Evolutionary conservation across 768 basidiomycete genomes (phyloP).

Genomic region (Baorangia bicolor): DNA sequence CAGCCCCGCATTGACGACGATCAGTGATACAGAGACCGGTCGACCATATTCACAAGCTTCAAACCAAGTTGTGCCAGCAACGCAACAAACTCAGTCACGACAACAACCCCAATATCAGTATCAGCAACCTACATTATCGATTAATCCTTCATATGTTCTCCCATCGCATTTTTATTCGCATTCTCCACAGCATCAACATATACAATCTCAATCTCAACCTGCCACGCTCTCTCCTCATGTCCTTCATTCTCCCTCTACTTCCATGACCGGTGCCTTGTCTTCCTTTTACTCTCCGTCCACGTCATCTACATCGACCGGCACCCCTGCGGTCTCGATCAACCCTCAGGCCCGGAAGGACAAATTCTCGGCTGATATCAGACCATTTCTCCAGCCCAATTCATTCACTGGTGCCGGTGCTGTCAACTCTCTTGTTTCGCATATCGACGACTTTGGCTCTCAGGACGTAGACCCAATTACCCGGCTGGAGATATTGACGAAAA

Average conservation of each 20-base stretch:
- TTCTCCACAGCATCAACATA: constrained; percentile 28
- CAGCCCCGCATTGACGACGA: constrained; percentile 61
- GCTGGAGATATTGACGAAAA: constrained; percentile 74
- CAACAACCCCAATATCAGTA: constrained; percentile 38
- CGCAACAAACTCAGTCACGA: constrained; percentile 36
- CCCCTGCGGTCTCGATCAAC: constrained; percentile 34
- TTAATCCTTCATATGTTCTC: constrained; percentile 43
- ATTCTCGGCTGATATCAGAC: constrained; percentile 51
- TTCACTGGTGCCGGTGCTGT: constrained; percentile 75
- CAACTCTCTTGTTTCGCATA: constrained; percentile 51
- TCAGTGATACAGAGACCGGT: constrained; percentile 49
- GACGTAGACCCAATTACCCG: constrained; percentile 68
- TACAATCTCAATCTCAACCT: constrained; percentile 41
- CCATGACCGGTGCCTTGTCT: constrained; percentile 34
- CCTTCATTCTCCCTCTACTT: constrained; percentile 54
- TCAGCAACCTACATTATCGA: constrained; percentile 41
- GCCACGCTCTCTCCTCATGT: constrained; percentile 70
- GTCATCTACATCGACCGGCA: constrained; percentile 28
- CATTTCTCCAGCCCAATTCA: constrained; percentile 53
- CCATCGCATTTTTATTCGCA: constrained; percentile 39
- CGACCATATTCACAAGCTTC: constrained; percentile 46
- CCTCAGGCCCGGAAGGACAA: constrained; percentile 55
- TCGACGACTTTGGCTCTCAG: constrained; percentile 57
- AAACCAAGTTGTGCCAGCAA: constrained; percentile 38
- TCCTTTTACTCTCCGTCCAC: constrained; percentile 40